phyloP scores from a whole-genome alignment of 208 protist species.

The Strigomonas culicis region DNA sequence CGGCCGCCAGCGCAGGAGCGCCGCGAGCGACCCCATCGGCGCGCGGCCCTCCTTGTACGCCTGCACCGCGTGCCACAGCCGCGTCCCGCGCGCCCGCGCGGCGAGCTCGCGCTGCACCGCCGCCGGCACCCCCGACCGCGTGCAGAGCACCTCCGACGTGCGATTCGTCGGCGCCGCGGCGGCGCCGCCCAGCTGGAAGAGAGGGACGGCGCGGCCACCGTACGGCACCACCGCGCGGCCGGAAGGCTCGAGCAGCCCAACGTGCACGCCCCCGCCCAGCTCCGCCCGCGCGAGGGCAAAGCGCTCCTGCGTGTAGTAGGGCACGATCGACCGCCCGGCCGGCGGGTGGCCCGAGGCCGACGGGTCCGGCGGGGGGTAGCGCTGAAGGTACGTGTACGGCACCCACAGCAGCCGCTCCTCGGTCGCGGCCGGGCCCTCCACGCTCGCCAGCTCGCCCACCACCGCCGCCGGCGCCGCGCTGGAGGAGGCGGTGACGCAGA shows the following conservation, averaged over 20 bases:
- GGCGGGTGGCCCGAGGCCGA: too few relatives aligned
- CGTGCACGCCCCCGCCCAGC: slow-evolving; percentile 28
- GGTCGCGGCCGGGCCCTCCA: slow-evolving; percentile 4
- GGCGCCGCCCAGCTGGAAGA: too few relatives aligned
- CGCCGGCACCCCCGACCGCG: slow-evolving; percentile 21
- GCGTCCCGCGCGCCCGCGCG: slow-evolving; percentile 16
- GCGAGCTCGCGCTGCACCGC: slow-evolving; percentile 12
- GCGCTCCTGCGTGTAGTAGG: slow-evolving; percentile 22
- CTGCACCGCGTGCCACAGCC: slow-evolving; percentile 17
- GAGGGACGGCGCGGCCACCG: too few relatives aligned
- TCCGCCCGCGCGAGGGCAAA: slow-evolving; percentile 38
- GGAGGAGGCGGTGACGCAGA: slow-evolving; percentile 30
- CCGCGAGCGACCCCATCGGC: slow-evolving; percentile 33
- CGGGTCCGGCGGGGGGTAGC: too few relatives aligned
- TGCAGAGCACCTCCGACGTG: slow-evolving; percentile 54
- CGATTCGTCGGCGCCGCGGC: too few relatives aligned
- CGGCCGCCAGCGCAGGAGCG: slow-evolving; percentile 20
- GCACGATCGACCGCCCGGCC: background rate
- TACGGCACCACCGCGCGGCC: too few relatives aligned
- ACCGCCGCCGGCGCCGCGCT: slow-evolving; percentile 28
- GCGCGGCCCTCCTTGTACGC: slow-evolving; percentile 18
- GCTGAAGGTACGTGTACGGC: too few relatives aligned
- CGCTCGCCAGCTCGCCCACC: slow-evolving; percentile 17
- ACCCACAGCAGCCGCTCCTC: too few relatives aligned
- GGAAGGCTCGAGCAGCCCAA: slow-evolving; percentile 37